phyloP scores from a whole-genome alignment of 139 green algal genomes.

The Haematococcus sp. region DNA sequence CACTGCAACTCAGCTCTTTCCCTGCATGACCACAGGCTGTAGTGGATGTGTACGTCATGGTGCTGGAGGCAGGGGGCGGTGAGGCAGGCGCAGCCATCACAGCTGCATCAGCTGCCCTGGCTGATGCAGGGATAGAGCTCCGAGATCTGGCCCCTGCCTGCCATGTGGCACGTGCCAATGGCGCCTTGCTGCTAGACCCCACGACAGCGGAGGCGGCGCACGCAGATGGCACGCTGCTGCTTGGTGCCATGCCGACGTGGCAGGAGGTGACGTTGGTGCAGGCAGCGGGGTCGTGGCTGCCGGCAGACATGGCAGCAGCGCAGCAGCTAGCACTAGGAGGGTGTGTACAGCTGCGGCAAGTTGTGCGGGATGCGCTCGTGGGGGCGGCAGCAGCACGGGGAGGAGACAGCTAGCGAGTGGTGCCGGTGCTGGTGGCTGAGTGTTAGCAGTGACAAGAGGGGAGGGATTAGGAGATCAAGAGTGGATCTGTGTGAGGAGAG shows the following conservation, averaged over 20 bases:
- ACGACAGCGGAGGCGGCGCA: constrained; percentile 35
- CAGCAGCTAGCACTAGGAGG: constrained; percentile 65
- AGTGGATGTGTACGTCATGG: constrained; percentile 64
- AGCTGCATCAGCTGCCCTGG: constrained; percentile 62
- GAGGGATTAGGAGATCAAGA: too few species aligned
- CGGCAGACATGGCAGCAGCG: constrained; percentile 28
- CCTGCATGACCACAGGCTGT: constrained; percentile 43
- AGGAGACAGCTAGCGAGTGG: too few species aligned
- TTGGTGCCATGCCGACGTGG: constrained; percentile 48
- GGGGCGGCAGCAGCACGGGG: not conserved
- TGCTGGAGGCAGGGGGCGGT: constrained; percentile 69
- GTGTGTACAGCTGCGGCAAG: constrained; percentile 58
- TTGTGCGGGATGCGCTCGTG: constrained; percentile 27
- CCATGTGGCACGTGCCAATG: constrained; percentile 44
- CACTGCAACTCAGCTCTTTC: too few species aligned
- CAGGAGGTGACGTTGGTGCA: constrained; percentile 61
- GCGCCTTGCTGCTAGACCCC: constrained; percentile 66
- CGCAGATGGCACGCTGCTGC: constrained; percentile 45
- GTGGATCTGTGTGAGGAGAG: too few species aligned
- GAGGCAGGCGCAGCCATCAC: constrained; percentile 48
- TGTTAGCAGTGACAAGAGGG: too few species aligned
- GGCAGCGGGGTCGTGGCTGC: constrained; percentile 47
- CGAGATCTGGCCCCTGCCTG: constrained; percentile 62
- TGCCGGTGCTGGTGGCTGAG: too few species aligned
- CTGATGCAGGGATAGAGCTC: constrained; percentile 70